These are phyloP conservation scores for Aureobasidium melanogenum DNA, from an alignment of 2,329 filamentous ascomycete species.

Conservation along the genomic window DNA sequence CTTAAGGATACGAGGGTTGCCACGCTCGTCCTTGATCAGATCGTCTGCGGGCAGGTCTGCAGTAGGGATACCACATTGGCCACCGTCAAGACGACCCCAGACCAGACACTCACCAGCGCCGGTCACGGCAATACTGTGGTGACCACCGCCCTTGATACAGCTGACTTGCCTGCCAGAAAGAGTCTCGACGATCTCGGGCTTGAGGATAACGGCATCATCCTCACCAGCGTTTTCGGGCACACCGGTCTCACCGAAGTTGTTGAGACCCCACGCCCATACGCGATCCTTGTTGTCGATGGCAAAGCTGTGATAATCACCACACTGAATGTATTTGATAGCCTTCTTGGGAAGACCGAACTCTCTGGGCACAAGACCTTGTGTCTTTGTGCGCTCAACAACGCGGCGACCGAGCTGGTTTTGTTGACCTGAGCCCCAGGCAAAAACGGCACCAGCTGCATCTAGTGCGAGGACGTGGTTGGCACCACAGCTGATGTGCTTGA, in stretches of 20 bases:
- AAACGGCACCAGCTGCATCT: constrained; percentile 55
- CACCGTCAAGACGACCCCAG: constrained; percentile 53
- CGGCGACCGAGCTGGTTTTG: constrained; percentile 62
- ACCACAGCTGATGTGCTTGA: constrained; percentile 55
- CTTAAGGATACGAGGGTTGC: constrained; percentile 62
- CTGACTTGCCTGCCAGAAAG: constrained; percentile 57
- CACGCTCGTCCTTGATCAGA: constrained; percentile 55
- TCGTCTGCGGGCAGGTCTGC: constrained; percentile 48
- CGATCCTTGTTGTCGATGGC: constrained; percentile 58
- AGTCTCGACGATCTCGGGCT: constrained; percentile 57
- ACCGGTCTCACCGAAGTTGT: constrained; percentile 78
- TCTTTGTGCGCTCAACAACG: constrained; percentile 50
- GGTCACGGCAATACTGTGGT: constrained; percentile 60
- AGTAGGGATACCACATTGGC: constrained; percentile 42
- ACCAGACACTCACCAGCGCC: constrained; percentile 46
- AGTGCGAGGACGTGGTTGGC: constrained; percentile 65
- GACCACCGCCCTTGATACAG: constrained; percentile 61
- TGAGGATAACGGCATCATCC: constrained; percentile 62
- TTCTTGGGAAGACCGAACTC: constrained; percentile 50
- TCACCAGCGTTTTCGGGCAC: constrained; percentile 54
- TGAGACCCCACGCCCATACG: constrained; percentile 76
- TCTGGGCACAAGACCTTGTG: constrained; percentile 46
- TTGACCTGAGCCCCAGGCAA: constrained; percentile 64
- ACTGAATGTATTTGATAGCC: constrained; percentile 52
- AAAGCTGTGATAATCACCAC: constrained; percentile 76